phyloP scores from a whole-genome alignment of 2,329 filamentous ascomycete species.

The Metarhizium sp. region DNA sequence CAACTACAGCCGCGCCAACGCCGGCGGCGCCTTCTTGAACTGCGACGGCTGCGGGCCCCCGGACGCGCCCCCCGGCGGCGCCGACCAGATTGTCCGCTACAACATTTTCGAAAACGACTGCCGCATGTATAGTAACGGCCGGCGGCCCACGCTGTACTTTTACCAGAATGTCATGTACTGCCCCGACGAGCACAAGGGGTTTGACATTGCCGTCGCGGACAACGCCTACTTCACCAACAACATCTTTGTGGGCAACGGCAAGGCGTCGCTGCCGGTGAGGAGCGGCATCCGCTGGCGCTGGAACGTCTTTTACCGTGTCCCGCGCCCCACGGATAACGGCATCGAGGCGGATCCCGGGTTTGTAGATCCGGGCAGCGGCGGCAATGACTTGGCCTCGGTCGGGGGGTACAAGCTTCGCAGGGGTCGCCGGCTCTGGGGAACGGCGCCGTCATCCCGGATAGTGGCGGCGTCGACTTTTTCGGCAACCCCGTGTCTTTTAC shows the following conservation, averaged over 20 bases:
- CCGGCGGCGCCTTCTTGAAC: constrained; percentile 17
- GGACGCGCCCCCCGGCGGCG: constrained; percentile 7
- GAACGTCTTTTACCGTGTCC: constrained; percentile 14
- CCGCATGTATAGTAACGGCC: constrained; percentile 14
- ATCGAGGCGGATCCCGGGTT: constrained; percentile 10
- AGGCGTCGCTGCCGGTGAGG: constrained; percentile 10
- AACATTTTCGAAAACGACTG: constrained; percentile 18
- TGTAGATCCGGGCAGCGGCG: constrained; percentile 6
- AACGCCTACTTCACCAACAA: constrained; percentile 15
- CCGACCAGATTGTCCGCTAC: constrained; percentile 16
- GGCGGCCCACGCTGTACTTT: constrained; percentile 12
- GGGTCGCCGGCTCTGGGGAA: constrained; percentile 10
- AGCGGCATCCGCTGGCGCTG: constrained; percentile 11
- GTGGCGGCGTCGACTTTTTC: constrained; percentile 13
- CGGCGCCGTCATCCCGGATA: constrained; percentile 10
- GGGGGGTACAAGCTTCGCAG: constrained; percentile 10
- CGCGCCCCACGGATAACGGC: constrained; percentile 9
- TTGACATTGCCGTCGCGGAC: constrained; percentile 11
- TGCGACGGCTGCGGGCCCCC: constrained; percentile 15
- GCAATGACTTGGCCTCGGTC: constrained; percentile 6
- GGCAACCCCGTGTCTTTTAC: constrained; percentile 9
- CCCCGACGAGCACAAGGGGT: constrained; percentile 7
- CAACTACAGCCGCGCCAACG: constrained; percentile 17
- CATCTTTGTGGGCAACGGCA: constrained; percentile 15
- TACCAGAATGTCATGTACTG: constrained; percentile 18